Percentiles rank a stretch among this genome's conserved stretches.
These are phyloP conservation scores for Thielaviopsis populi DNA, from an alignment of 2,329 filamentous ascomycete species.

Conservation along the genomic window DNA sequence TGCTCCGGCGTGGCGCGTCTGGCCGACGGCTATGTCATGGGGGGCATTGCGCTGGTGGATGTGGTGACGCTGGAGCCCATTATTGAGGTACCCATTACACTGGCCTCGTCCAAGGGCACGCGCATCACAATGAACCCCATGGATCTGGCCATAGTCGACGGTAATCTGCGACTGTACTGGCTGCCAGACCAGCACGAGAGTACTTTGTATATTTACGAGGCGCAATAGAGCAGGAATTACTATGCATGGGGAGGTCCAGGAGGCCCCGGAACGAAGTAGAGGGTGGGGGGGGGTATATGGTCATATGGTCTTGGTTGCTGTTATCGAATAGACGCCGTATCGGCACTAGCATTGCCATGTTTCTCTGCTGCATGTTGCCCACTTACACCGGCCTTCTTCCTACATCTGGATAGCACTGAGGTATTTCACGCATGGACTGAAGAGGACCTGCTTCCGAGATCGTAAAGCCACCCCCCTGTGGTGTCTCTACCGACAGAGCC, in stretches of 20 bases:
- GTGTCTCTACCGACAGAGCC: background rate
- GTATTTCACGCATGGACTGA: background rate
- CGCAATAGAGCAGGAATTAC: slow-evolving; percentile 18
- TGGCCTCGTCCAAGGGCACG: slow-evolving; percentile 27
- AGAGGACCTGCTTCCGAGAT: background rate
- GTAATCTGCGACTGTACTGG: slow-evolving; percentile 32
- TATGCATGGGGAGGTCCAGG: background rate
- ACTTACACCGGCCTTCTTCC: background rate
- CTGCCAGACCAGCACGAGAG: slow-evolving; percentile 33
- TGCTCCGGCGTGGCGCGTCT: slow-evolving; percentile 30
- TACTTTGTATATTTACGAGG: slow-evolving; percentile 34
- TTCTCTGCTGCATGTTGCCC: background rate
- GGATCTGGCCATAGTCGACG: slow-evolving; percentile 30
- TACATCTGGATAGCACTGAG: background rate
- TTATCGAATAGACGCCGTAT: background rate
- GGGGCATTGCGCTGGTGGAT: slow-evolving; percentile 35
- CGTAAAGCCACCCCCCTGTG: background rate
- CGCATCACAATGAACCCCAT: slow-evolving; percentile 35
- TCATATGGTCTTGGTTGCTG: background rate
- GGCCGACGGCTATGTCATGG: slow-evolving; percentile 23
- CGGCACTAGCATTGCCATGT: background rate
- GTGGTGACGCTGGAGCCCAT: slow-evolving; percentile 30
- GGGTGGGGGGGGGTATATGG: background rate
- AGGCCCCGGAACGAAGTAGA: background rate
- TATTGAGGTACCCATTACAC: slow-evolving; percentile 31